Conservation (phyloP, 2,329 filamentous ascomycete genomes). For the Aspergillus jensenii region DNA sequence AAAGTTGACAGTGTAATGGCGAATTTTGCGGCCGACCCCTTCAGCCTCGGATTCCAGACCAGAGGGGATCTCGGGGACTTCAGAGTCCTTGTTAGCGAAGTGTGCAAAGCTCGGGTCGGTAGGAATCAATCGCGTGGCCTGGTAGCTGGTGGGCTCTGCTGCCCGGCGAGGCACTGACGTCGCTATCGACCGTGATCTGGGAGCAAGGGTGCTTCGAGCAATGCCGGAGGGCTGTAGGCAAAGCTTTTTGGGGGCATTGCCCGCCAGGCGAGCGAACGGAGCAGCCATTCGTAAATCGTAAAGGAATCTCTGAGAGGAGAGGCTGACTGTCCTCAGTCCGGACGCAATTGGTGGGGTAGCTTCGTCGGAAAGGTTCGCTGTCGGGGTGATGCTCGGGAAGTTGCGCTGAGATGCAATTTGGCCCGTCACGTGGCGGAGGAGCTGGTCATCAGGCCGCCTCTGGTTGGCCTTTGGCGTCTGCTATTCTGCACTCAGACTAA, state of each 20-base stretch:
- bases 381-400: constrained; percentile 30
- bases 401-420: constrained; percentile 36
- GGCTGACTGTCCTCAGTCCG: constrained; percentile 36
- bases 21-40: constrained; percentile 71
- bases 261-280: constrained; percentile 59
- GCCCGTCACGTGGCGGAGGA: constrained; percentile 32
- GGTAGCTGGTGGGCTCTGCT: constrained; percentile 50
- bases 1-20: constrained; percentile 99
- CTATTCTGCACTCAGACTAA: constrained; percentile 20
- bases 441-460: constrained; percentile 36
- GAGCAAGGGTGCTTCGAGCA: constrained; percentile 40
- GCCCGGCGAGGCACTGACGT: constrained; percentile 55
- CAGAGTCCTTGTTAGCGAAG: constrained; percentile 42
- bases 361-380: constrained; percentile 30
- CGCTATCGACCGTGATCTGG: constrained; percentile 56
- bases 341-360: constrained; percentile 36
- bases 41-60: constrained; percentile 47
- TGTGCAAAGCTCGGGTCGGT: constrained; percentile 58
- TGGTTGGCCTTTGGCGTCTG: constrained; percentile 29
- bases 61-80: constrained; percentile 42
- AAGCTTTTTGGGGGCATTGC: constrained; percentile 60
- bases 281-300: constrained; percentile 54
- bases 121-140: constrained; percentile 56
- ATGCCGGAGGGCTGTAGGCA: constrained; percentile 54
- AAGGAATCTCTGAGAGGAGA: constrained; percentile 21